phyloP scores from a whole-genome alignment of 1,284 basidiomycete genomes.

The Puccinia horiana region DNA sequence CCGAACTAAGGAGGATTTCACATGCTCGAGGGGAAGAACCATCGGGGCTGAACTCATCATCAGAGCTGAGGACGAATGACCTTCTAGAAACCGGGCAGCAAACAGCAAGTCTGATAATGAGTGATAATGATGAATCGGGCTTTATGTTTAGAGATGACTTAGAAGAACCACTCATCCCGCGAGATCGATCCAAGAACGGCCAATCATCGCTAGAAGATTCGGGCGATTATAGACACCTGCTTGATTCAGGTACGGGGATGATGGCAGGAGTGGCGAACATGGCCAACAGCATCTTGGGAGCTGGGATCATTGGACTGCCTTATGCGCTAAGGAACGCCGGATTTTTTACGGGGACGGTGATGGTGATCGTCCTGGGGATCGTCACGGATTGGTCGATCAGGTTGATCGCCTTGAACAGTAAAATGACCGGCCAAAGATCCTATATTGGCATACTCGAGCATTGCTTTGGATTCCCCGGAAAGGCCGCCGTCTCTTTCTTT shows the following conservation, averaged over 20 bases:
- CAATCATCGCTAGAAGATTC: neutral
- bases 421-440: slow-evolving; percentile 84
- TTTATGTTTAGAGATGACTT: slow-evolving; percentile 5
- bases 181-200: neutral
- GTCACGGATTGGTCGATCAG: slow-evolving; percentile 99
- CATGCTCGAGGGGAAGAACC: neutral
- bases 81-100: neutral
- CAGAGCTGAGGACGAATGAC: neutral
- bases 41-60: neutral
- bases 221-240: slow-evolving; percentile 33
- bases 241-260: slow-evolving; percentile 37
- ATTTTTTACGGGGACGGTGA: slow-evolving; percentile 78
- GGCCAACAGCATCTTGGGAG: slow-evolving; percentile 94
- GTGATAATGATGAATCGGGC: neutral
- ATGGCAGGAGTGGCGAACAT: slow-evolving; percentile 57
- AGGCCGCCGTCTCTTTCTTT: slow-evolving; percentile 91
- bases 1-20: neutral
- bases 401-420: slow-evolving; percentile 88
- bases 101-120: neutral
- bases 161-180: slow-evolving; percentile 20
- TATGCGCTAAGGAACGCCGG: slow-evolving; percentile 91
- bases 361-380: slow-evolving; percentile 76
- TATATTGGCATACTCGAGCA: slow-evolving; percentile 95
- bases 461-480: slow-evolving; percentile 84
- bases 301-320: slow-evolving; percentile 73